Conservation (phyloP, 1,284 basidiomycete genomes). For the Amylostereum areolatum region DNA sequence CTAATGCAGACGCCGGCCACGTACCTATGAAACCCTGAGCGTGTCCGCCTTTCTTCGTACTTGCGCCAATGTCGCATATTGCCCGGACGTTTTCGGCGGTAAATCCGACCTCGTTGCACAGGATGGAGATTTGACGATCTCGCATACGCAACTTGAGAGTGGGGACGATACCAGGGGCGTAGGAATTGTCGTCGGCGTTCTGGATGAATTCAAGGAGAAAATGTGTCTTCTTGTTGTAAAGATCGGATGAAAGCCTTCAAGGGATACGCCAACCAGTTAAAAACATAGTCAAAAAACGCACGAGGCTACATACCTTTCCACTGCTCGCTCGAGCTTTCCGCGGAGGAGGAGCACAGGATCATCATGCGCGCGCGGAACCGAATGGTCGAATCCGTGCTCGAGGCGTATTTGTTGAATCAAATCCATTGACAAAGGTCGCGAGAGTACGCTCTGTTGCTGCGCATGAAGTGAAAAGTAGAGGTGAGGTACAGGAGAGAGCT, state of each 20-base stretch:
- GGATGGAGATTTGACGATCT: constrained; percentile 6
- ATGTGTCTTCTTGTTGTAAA: constrained; percentile 19
- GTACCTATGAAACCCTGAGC: constrained; percentile 18
- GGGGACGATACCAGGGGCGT: constrained; percentile 7
- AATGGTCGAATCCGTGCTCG: too few species aligned
- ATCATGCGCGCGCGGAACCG: too few species aligned
- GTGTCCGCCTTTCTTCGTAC: constrained; percentile 15
- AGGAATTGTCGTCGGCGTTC: constrained; percentile 21
- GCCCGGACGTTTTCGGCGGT: constrained; percentile 14
- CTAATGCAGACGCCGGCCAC: background rate
- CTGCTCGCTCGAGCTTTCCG: constrained; percentile 11
- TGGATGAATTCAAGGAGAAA: constrained; percentile 21
- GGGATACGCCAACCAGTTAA: background rate
- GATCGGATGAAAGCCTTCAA: constrained; percentile 15
- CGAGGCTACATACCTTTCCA: constrained; percentile 6
- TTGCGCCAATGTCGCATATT: constrained; percentile 18
- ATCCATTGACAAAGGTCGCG: too few species aligned
- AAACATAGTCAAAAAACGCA: background rate
- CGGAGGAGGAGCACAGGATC: background rate
- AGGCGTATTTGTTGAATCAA: too few species aligned
- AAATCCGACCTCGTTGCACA: constrained; percentile 20
- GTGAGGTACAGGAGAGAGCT: too few species aligned
- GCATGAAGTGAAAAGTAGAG: too few species aligned
- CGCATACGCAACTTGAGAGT: constrained; percentile 12
- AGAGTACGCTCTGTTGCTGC: too few species aligned